Evolutionary conservation across 2,329 filamentous ascomycete genomes (phyloP), one percentile per base, ranked within the genome.

Genomic region (Colletotrichum higginsianum): DNA sequence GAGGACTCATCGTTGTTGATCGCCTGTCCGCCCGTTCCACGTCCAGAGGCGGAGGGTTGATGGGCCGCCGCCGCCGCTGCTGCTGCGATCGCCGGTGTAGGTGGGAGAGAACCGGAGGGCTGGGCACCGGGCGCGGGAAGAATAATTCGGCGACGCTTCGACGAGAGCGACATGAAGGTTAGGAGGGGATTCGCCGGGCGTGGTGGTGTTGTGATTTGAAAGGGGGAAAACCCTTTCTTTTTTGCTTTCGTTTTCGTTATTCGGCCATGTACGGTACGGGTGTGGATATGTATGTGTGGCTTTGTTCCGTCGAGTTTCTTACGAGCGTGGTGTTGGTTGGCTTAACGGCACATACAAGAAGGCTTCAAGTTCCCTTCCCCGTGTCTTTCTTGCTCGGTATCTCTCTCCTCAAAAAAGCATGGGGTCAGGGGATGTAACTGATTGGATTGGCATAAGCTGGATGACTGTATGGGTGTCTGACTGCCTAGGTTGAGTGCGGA

Each of bases 141-240:
- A 44, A 72, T 72, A 12, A 64, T 66, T 18, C 69, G 69, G 44
- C 69, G 69, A 61, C 69, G 69, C 60, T 72, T 72, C 7, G 65
- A 5, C 11, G 69, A 66, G 52, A 64, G 53, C 53, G 69, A 72
- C 69, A 72, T 72, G 30, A 44, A 38, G 47, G 47, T 53, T 30
- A 38, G 35, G 13, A 23, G 53, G 46, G 15, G 12, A 13, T 12
- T 12, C 8, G 60, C 47, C 13, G 35, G 21, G 30, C 30, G 26
- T 18, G 30, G 13, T 30, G 23, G n/a, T 64, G 26, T 35, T 42
- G 35, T 38, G 35, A 38, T 38, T 38, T 38, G 35, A 12, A 38
- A 38, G 8, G 35, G 35, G 35, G 8, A 9, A 38, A 11, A 11
- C 2, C 8, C 35, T 8, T 38, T 38, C 11, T 3, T 38, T 38